Base-by-base conservation (phyloP, 2,329 filamentous ascomycete genomes). In the Botryotinia convoluta region DNA sequence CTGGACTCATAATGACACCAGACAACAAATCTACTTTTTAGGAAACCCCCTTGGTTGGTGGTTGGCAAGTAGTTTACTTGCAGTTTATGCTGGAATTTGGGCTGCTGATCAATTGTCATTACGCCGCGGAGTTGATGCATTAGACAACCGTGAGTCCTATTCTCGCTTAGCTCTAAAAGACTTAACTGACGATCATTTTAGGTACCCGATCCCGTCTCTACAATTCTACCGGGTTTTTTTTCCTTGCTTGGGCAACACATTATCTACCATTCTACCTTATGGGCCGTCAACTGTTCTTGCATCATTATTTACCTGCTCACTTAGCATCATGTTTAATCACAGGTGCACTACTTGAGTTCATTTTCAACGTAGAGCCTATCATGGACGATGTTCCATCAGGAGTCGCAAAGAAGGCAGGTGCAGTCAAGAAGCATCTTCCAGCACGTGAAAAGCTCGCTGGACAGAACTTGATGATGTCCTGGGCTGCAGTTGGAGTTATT, bases 221-320 rank as follows among this genome's bases (percentile, higher is more conserved):
- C 85, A 98, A 98, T 87, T 98, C 94, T 72, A 98, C 96, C 0
- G 96, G 96, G 37, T 99, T 99, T 89, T 97, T 99, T 86, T 98
- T 98, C 90, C 89, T 99, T 73, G 94, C 94, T 72, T 99, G 96
- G 96, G 94, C 93, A 22, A 95, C 94, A 3, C 96, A 99, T 83
- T 99, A 98, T 86, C 90, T 97, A 83, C 95, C 95, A 70, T 99
- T 99, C 87, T 99, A 91, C 85, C 90, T 98, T 76, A 99, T 99
- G 95, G 95, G 95, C 73, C 94, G 95, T 79, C 95, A 99, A 83
- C 91, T 98, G 77, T 99, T 99, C 90, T 84, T 99, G 78, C 96
- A 99, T 83, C 96, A 99, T 84, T 99, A 99, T 81, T 89, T 99
- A 5, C 96, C 96, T 0, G 94, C 96, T 1, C 96, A 99, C 81